Base-by-base conservation (phyloP, 805 yeast genomes). In the Candida manassasensis region DNA sequence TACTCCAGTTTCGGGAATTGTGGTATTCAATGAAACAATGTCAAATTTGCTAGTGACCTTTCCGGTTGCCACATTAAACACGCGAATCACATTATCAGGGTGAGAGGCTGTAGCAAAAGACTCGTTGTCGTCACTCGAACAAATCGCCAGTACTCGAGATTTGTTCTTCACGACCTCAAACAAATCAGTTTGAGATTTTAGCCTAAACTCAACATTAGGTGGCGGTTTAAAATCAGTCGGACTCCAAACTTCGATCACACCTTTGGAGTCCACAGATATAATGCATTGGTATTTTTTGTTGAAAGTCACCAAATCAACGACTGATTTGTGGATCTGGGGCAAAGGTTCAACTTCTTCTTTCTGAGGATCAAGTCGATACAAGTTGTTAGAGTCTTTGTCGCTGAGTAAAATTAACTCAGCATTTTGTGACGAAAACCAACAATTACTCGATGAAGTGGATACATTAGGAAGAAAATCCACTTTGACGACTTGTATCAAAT, bases 171-270 rank as follows among this genome's bases (percentile, higher is more conserved):
- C 48, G 30, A 66, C 43, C 12, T 57, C 61, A 39, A 61, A 46
- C 30, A 53, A 43, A 39, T 66, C 65, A 0, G 75, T 70, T 27
- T 56, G 48, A 21, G 67, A 52, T 41, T 70, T 69, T 41, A 48
- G 43, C 24, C 53, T 52, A 47, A 65, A 70, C 12, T 31, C 19
- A 12, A 47, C 37, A 11, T 11, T 34, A 12, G 6, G 34, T 10
- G 47, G 50, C 4, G 36, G 26, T 10, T 32, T 31, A 38, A 25
- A 27, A 13, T 25, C 13, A 3, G 32, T 33, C 3, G 49, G 43
- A 6, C 25, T 26, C 58, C 58, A 54, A 25, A 44, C 40, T 34
- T 54, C 59, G 3, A 53, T 34, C 3, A 53, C 35, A 2, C 59
- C 57, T 29, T 32, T 42, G 2, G 25, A 24, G 32, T 54, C 59